phyloP scores from a whole-genome alignment of 306 rosid genomes.

The Herpetospermum pedunculosum region DNA sequence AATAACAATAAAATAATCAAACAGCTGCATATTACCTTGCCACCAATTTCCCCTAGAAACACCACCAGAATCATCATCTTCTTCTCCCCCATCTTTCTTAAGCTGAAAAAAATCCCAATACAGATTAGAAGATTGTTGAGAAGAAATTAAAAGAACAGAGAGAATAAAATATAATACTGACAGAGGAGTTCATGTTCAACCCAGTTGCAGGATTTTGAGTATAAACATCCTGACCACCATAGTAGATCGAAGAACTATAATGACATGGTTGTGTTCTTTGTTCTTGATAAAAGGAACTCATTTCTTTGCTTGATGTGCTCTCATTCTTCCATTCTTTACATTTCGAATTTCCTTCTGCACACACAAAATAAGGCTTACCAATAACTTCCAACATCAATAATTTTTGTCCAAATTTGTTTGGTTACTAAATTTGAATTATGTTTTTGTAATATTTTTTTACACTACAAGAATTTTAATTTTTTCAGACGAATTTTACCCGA shows the following conservation, averaged over 20 bases:
- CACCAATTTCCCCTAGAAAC: conserved; percentile 88
- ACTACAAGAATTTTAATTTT: too few species aligned
- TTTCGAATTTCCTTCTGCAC: conserved; percentile 30
- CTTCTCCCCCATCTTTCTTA: conserved; percentile 59
- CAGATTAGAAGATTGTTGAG: background rate
- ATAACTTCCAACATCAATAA: too few species aligned
- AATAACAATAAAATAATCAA: too few species aligned
- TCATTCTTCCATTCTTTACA: conserved; percentile 29
- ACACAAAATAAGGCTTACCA: background rate
- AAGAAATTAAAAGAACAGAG: too few species aligned
- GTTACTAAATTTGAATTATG: too few species aligned
- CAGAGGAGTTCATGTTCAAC: conserved; percentile 31
- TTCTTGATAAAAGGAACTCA: conserved; percentile 39
- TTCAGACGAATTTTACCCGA: too few species aligned
- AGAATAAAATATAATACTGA: too few species aligned
- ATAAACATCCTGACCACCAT: conserved; percentile 79
- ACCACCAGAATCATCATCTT: conserved; percentile 66
- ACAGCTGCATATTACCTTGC: conserved; percentile 42
- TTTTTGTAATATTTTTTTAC: too few species aligned
- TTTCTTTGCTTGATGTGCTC: conserved; percentile 24
- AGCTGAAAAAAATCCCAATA: conserved; percentile 17
- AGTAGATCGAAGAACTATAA: conserved; percentile 78
- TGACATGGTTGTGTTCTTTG: conserved; percentile 70
- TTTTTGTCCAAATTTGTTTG: too few species aligned
- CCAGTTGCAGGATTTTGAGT: conserved; percentile 17